Conservation (phyloP, 768 basidiomycete genomes). For the Suillus bovinus region DNA sequence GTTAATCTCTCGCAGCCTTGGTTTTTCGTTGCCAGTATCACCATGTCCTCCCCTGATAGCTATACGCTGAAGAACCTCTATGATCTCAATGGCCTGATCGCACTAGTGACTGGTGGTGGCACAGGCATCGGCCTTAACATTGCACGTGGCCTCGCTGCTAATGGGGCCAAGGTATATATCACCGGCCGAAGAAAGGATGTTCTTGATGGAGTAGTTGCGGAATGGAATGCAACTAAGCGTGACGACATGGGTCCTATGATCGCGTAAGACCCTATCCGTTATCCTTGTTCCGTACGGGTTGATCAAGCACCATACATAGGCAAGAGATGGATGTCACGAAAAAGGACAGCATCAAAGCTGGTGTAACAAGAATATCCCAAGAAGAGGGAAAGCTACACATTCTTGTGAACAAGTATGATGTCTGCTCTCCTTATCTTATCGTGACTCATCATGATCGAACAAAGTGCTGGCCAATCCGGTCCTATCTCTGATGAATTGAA, state of each 20-base stretch:
- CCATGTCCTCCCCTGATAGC: constrained; percentile 25
- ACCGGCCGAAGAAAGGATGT: constrained; percentile 68
- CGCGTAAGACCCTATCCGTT: constrained; percentile 45
- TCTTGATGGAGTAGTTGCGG: constrained; percentile 54
- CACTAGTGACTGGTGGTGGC: constrained; percentile 50
- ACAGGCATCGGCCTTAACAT: constrained; percentile 66
- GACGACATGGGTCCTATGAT: constrained; percentile 49
- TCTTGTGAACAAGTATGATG: constrained; percentile 76
- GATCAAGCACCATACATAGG: constrained; percentile 33
- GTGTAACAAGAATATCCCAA: constrained; percentile 38
- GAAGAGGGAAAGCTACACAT: constrained; percentile 72
- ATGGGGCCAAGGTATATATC: constrained; percentile 82
- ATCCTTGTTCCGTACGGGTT: constrained; percentile 7
- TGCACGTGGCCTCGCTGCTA: constrained; percentile 68
- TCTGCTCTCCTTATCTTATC: neutral
- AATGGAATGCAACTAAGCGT: constrained; percentile 42
- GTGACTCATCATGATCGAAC: constrained; percentile 2
- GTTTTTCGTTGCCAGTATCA: neutral
- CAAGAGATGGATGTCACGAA: constrained; percentile 72
- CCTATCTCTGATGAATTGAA: constrained; percentile 61
- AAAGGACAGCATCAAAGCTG: constrained; percentile 62
- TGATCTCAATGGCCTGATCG: constrained; percentile 58
- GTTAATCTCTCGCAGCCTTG: neutral
- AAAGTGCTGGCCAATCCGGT: constrained; percentile 74
- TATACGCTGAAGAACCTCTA: constrained; percentile 36